These are phyloP conservation scores for Tetrahymena malaccensis DNA, from an alignment of 73 alveolate species.

Conservation along the genomic window DNA sequence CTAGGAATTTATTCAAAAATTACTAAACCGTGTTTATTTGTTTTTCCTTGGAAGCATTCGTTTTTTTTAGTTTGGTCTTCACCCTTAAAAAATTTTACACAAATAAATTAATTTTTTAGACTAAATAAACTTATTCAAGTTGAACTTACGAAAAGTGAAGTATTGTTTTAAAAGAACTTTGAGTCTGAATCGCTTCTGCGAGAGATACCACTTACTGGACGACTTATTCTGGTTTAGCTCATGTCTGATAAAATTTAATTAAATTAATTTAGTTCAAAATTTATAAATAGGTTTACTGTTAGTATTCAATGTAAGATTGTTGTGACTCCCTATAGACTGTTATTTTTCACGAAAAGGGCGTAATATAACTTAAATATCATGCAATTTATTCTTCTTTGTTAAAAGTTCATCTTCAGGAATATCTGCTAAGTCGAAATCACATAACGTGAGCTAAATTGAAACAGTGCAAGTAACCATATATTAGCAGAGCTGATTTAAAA, in stretches of 20 bases:
- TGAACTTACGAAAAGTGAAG: neutral
- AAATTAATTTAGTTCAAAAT: neutral
- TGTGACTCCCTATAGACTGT: neutral
- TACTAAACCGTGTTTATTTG: neutral
- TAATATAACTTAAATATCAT: neutral
- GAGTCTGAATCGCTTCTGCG: neutral
- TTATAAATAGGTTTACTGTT: neutral
- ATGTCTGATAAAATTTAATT: neutral
- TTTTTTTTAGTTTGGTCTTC: neutral
- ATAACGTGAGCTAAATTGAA: neutral
- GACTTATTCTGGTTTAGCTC: neutral
- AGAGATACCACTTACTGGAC: neutral
- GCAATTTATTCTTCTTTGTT: neutral
- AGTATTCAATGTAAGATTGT: neutral
- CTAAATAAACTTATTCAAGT: neutral
- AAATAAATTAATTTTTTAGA: neutral
- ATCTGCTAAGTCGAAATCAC: neutral
- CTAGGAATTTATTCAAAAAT: neutral
- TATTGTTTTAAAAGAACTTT: neutral
- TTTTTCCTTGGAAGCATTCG: neutral
- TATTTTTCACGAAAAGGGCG: neutral
- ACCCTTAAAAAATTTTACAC: neutral
- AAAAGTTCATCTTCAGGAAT: neutral
- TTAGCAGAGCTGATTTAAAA: neutral
- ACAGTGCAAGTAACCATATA: neutral